These are phyloP conservation scores for Malus asiatica DNA, from an alignment of 306 rosid species.

Conservation along the genomic window DNA sequence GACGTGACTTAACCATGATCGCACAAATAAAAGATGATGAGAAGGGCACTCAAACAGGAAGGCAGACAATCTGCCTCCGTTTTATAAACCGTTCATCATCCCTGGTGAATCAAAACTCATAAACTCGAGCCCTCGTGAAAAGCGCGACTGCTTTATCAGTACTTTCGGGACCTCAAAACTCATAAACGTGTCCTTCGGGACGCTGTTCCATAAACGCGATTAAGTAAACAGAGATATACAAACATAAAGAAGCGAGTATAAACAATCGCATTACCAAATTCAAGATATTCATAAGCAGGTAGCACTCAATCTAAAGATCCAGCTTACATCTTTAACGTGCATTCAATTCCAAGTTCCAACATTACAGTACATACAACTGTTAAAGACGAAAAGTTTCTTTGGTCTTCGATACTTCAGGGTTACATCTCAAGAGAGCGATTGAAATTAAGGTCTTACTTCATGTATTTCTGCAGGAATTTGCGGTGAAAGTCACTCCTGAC, in stretches of 20 bases:
- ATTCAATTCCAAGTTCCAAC: background rate
- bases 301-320: background rate
- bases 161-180: no score
- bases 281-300: background rate
- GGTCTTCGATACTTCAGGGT: background rate
- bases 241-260: no score
- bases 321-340: background rate
- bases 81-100: no score
- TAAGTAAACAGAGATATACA: background rate
- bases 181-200: no score
- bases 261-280: background rate
- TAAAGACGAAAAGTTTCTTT: background rate
- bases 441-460: conserved; percentile 41
- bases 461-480: conserved; percentile 83
- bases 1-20: no score
- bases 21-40: no score
- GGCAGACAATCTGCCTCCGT: no score
- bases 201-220: background rate
- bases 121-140: no score
- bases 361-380: background rate
- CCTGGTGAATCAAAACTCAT: no score
- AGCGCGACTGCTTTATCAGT: no score
- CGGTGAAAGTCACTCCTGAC: conserved; percentile 90
- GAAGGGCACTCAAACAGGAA: no score
- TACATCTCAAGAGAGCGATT: background rate